Evolutionary conservation across 1,284 basidiomycete genomes (phyloP).

Genomic region (Cryptococcus sp.): DNA sequence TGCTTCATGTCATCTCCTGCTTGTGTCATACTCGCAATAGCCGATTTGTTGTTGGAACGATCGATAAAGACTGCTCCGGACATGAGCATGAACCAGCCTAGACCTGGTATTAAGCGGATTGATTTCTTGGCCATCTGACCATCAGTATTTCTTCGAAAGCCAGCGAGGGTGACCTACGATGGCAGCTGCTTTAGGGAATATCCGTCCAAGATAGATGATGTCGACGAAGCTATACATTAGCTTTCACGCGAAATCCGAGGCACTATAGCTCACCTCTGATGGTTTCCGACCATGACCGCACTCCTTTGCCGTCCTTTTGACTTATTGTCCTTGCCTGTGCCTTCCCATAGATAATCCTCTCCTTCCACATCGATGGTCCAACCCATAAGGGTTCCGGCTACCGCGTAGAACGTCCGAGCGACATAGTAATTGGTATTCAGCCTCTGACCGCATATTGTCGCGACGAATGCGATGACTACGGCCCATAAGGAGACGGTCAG

Average conservation of each 20-base stretch:
- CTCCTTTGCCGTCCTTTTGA: conserved; percentile 49
- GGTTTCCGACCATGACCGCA: conserved; percentile 78
- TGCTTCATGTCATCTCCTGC: conserved; percentile 80
- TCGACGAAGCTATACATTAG: conserved; percentile 64
- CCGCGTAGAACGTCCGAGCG: conserved; percentile 75
- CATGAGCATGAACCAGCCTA: conserved; percentile 87
- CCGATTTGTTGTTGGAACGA: conserved; percentile 70
- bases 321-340: conserved; percentile 19
- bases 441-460: conserved; percentile 65
- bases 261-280: conserved; percentile 61
- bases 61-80: conserved; percentile 91
- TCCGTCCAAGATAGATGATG: conserved; percentile 75
- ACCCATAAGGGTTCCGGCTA: conserved; percentile 67
- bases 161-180: conserved; percentile 50
- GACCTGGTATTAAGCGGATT: conserved; percentile 72
- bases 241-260: neutral
- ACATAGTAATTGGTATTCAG: conserved; percentile 83
- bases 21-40: conserved; percentile 71
- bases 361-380: conserved; percentile 78
- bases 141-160: neutral
- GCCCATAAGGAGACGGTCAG: conserved; percentile 72
- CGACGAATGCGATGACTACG: conserved; percentile 63
- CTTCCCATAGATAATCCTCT: conserved; percentile 63
- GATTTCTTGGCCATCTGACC: conserved; percentile 80
- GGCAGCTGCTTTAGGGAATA: conserved; percentile 77